Base-by-base conservation (phyloP, 2,329 filamentous ascomycete genomes). In the Pseudogymnoascus sp. region DNA sequence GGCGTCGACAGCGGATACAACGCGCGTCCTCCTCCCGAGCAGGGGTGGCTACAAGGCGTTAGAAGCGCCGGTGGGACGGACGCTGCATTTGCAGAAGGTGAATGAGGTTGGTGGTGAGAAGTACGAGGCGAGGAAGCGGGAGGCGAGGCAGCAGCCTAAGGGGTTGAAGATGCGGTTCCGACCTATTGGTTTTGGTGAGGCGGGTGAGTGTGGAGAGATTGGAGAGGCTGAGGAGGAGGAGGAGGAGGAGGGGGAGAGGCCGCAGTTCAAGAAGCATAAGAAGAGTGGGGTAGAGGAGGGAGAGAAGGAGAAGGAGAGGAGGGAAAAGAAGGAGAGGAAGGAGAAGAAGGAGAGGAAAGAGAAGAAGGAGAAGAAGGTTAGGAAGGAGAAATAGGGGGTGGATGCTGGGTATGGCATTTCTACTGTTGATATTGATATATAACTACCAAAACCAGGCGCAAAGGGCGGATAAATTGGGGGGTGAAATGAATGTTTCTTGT, bases 101-200 rank as follows among this genome's bases (percentile, higher is more conserved):
- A 81, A 86, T 6, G 79, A 81, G 44, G 76, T 90, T 35, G 53
- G 33, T 5, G 53, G 53, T 7, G 24, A 7, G 26, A 4, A 13
- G 53, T 33, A 31, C 16, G 53, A 19, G 53, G 76, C 81, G 4
- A 24, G 10, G 33, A 77, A 81, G 63, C 83, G 78, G 64, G 73
- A 80, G 1, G 78, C 84, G 59, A 82, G 86, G 64, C 78, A 82
- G 53, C 89, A 92, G 72, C 88, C 89, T 1, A 80, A 82, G 69
- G 87, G 85, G 6, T 76, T 93, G 62, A 85, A 81, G 69, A 82
- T 86, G 74, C 83, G 88, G 35, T 91, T 83, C 74, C 81, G 81
- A 62, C 88, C 89, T 1, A 82, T 88, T 50, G 89, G 89, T 13
- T 80, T 80, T 67, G 79, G 79, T 4, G 64, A 70, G 10, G 78